A percentile compares a stretch with the other conserved stretches of the same genome.
Evolutionary conservation across 164 flowering plant species (phyloP).

Genomic region (Berberis vulgaris): DNA sequence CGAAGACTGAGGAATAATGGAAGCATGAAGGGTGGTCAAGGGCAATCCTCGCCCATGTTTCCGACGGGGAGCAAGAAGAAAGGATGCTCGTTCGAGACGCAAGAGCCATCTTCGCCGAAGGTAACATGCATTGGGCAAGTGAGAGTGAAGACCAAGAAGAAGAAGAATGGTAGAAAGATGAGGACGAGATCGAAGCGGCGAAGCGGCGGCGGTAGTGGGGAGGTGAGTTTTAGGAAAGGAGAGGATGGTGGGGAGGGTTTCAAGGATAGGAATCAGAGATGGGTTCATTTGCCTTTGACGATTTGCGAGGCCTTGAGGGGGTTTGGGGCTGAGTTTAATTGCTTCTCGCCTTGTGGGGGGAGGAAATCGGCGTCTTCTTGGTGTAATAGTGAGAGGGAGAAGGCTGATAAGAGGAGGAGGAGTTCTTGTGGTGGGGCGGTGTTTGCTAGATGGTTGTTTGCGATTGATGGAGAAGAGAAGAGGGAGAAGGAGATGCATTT

Average conservation of each 20-base stretch:
- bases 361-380: slow-evolving; percentile 33
- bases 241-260: slow-evolving; percentile 30
- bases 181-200: slow-evolving; percentile 37
- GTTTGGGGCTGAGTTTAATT: slow-evolving; percentile 65
- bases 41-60: slow-evolving; percentile 72
- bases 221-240: slow-evolving; percentile 49
- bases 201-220: slow-evolving; percentile 18
- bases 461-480: slow-evolving; percentile 45
- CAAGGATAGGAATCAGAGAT: slow-evolving; percentile 53
- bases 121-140: slow-evolving; percentile 96
- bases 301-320: slow-evolving; percentile 74
- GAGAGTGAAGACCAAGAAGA: slow-evolving; percentile 80
- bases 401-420: slow-evolving; percentile 15
- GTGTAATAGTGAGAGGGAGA: slow-evolving; percentile 19
- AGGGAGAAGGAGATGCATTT: slow-evolving; percentile 47
- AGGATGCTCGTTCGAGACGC: slow-evolving; percentile 48
- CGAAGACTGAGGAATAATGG: slow-evolving; percentile 51
- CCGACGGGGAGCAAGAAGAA: slow-evolving; percentile 39
- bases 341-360: slow-evolving; percentile 54
- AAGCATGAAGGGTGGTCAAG: slow-evolving; percentile 51
- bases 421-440: slow-evolving; percentile 40
- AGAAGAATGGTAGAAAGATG: slow-evolving; percentile 44
- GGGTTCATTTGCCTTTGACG: slow-evolving; percentile 83
- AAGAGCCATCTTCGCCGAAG: slow-evolving; percentile 86
- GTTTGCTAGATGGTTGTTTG: slow-evolving; percentile 59